Base-by-base conservation (phyloP, 2,329 filamentous ascomycete genomes). In the Daldinia sp. region DNA sequence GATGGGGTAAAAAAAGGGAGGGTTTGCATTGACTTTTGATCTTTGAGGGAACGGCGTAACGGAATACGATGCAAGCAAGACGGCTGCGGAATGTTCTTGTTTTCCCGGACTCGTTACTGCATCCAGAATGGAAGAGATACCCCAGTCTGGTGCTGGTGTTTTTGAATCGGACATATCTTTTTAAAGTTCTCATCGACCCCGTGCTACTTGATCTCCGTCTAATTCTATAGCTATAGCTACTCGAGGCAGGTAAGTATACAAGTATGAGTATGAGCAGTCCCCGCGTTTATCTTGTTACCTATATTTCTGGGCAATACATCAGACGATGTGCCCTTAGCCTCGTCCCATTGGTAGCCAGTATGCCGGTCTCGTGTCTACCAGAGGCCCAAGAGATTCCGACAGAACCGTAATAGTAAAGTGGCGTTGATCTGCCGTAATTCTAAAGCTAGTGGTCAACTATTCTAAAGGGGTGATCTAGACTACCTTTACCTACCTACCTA, bases 1-100 rank as follows among this genome's bases (percentile, higher is more conserved):
- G 35, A 54, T 33, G 51, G 50, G 55, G 48, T 54, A 50, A 42
- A 66, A 66, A 70, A 72, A 55, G 60, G 60, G 46, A 56, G 48
- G 55, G 48, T 70, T 65, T 62, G 65, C 72, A 65, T 71, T 59
- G 58, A 61, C 41, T 68, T 64, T 68, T 68, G 51, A 65, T 68
- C 33, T 65, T 71, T 48, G 33, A 66, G 72, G 70, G 67, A 68
- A 71, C 63, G 72, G 72, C 72, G 72, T 70, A 71, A 67, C 64
- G 68, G 66, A 68, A 64, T 73, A 70, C 55, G 69, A 70, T 65
- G 60, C 60, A 59, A 65, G 63, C 51, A 65, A 63, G 63, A 67
- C 53, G 62, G 67, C 64, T 69, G 60, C 69, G 59, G 67, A 68
- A 61, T 65, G 67, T 70, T 59, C 65, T 68, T 68, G 59, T 67